Percentiles rank a stretch among this genome's conserved stretches.
These are phyloP conservation scores for Pichia heedii DNA, from an alignment of 805 yeast species.

Conservation along the genomic window DNA sequence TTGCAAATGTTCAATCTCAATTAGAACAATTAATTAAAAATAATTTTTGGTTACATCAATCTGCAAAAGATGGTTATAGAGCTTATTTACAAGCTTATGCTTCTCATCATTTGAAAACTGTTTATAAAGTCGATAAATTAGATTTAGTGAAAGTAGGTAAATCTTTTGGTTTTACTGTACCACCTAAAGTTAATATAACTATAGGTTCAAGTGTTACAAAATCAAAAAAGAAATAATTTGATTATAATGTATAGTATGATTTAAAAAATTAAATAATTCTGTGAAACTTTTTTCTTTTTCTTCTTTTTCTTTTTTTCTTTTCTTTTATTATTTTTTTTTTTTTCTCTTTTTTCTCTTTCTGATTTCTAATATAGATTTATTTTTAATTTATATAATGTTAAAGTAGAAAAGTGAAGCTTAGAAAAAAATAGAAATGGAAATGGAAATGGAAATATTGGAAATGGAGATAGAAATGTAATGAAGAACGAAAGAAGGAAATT, in stretches of 20 bases:
- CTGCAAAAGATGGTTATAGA: constrained; percentile 96
- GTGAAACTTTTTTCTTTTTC: too few species aligned
- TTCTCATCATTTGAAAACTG: constrained; percentile 91
- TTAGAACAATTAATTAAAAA: constrained; percentile 83
- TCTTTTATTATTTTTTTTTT: too few species aligned
- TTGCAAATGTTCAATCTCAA: constrained; percentile 94
- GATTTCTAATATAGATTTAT: too few species aligned
- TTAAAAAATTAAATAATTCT: too few species aligned
- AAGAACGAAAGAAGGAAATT: too few species aligned
- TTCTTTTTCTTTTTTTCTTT: neutral
- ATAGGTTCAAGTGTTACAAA: constrained; percentile 71
- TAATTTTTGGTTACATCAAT: constrained; percentile 88
- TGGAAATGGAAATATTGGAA: too few species aligned
- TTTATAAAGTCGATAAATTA: constrained; percentile 89
- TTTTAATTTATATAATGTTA: too few species aligned
- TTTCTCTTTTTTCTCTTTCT: too few species aligned
- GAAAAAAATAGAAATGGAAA: too few species aligned
- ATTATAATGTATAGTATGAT: neutral
- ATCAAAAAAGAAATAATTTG: constrained; percentile 5
- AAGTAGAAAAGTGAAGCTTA: too few species aligned
- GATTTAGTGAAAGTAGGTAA: constrained; percentile 93
- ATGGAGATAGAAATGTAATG: too few species aligned
- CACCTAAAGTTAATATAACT: constrained; percentile 94
- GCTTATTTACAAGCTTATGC: constrained; percentile 96
- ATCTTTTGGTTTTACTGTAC: constrained; percentile 88